phyloP scores from a whole-genome alignment of 2,329 filamentous ascomycete species.

The Trichoderma pleuroti region DNA sequence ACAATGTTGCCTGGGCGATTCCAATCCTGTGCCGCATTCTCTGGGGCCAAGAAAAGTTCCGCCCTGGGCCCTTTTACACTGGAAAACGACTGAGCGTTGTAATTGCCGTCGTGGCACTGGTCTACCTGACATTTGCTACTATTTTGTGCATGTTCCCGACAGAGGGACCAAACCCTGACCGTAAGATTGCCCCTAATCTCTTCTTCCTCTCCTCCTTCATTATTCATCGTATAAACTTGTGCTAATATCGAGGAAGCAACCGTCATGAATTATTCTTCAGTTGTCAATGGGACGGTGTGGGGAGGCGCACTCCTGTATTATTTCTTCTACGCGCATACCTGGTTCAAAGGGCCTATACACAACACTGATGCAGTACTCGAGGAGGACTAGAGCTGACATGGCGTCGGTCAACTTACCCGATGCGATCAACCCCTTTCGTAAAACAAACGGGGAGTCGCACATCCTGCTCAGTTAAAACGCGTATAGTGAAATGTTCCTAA shows the following conservation, averaged over 20 bases:
- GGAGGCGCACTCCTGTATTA: neutral
- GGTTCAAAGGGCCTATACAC: neutral
- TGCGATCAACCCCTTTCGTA: neutral
- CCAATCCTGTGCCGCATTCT: neutral
- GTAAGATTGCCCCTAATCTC: neutral
- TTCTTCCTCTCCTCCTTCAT: neutral
- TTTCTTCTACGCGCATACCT: neutral
- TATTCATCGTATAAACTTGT: neutral
- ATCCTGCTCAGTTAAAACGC: neutral
- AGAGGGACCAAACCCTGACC: neutral
- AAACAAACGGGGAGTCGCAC: neutral
- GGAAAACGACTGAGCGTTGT: neutral
- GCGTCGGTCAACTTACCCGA: neutral
- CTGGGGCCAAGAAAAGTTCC: neutral
- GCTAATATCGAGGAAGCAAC: neutral
- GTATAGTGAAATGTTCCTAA: neutral
- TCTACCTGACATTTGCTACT: neutral
- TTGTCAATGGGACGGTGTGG: neutral
- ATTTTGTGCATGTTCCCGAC: conserved; percentile 7
- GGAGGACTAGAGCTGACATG: neutral
- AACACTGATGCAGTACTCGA: neutral
- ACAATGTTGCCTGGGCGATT: conserved; percentile 2
- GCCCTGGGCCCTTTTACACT: neutral
- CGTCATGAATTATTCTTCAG: conserved; percentile 1
- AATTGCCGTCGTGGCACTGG: neutral